These are phyloP conservation scores for Acrocalymma vagum DNA, from an alignment of 2,329 filamentous ascomycete genomes.

Conservation along the genomic window DNA sequence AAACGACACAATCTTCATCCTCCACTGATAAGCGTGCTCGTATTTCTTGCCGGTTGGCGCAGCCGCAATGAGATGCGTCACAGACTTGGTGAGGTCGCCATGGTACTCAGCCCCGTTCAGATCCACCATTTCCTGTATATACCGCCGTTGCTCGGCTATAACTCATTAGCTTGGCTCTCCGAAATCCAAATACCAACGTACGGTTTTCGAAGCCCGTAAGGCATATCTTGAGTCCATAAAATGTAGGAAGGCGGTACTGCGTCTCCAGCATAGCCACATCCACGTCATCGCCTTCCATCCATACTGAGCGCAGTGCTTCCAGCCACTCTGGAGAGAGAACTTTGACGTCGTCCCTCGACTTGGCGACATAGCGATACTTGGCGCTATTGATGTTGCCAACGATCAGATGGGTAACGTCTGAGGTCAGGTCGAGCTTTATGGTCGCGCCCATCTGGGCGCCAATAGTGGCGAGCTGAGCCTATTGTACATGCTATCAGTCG, in stretches of 20 bases:
- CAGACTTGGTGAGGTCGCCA: constrained; percentile 83
- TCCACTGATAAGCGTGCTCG: constrained; percentile 83
- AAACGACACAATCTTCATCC: constrained; percentile 77
- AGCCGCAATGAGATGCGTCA: constrained; percentile 87
- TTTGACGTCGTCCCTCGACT: constrained; percentile 84
- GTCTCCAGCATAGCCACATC: constrained; percentile 75
- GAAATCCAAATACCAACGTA: constrained; percentile 43
- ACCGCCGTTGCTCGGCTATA: constrained; percentile 70
- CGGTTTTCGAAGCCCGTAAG: constrained; percentile 75
- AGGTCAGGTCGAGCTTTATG: constrained; percentile 92
- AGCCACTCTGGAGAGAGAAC: constrained; percentile 87
- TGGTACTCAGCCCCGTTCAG: constrained; percentile 83
- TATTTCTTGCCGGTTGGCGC: constrained; percentile 89
- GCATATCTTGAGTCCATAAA: constrained; percentile 71
- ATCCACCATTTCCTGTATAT: constrained; percentile 73
- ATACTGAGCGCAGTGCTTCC: constrained; percentile 77
- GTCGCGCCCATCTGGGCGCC: constrained; percentile 84
- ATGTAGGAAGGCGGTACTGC: constrained; percentile 69
- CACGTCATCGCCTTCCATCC: constrained; percentile 81
- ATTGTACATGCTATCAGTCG: constrained; percentile 1
- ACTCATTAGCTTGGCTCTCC: constrained; percentile 31
- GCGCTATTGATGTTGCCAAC: constrained; percentile 88
- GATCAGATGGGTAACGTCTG: constrained; percentile 92
- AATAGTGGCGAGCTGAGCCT: constrained; percentile 67
- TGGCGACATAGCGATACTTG: constrained; percentile 96